Evolutionary conservation across 805 yeast species (phyloP), one percentile per base, ranked within the genome.

Genomic region (Yarrowia deformans): DNA sequence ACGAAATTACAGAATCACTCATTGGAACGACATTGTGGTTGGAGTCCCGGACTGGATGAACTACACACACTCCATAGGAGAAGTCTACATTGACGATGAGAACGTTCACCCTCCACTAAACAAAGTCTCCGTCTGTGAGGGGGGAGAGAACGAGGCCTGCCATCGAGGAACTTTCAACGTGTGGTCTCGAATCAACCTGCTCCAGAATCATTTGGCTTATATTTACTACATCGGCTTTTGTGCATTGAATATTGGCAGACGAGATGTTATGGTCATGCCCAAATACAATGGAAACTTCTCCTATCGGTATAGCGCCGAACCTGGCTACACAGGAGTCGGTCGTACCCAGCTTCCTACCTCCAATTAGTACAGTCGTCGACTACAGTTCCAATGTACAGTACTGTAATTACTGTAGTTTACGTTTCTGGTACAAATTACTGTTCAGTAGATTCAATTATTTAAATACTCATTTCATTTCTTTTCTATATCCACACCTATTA

Each of bases 111-210:
- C 64, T 4, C 16, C 23, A n/a, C 23, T 43, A 3, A 10, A 29
- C 18, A n/a, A 23, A n/a, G 64, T 42, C n/a, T 13, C 23, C 3
- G 48, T 42, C 23, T 58, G 64, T 13, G 50, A 69, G 23, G 71
- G 70, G 16, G 45, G 46, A 32, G 70, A 63, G 39, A 68, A 46
- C 29, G 67, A 70, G 55, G 55, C 73, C 45, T 69, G 50, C 50
- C 60, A 54, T 39, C n/a, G 60, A 39, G 60, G 66, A 12, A 61
- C 69, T 12, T 63, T 61, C 39, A 48, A 40, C 23, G 35, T 42
- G 13, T 35, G 35, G 34, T 18, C 32, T 40, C 42, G 71, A 34
- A 43, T 40, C 48, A 64, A 56, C 32, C 29, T 46, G 58, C 45
- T 46, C 12, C 60, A 54, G 8, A 54, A 54, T 35, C 60, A 54